phyloP scores from a whole-genome alignment of 192 early-diverging fungal species.

The Thoreauomyces humboldtii region DNA sequence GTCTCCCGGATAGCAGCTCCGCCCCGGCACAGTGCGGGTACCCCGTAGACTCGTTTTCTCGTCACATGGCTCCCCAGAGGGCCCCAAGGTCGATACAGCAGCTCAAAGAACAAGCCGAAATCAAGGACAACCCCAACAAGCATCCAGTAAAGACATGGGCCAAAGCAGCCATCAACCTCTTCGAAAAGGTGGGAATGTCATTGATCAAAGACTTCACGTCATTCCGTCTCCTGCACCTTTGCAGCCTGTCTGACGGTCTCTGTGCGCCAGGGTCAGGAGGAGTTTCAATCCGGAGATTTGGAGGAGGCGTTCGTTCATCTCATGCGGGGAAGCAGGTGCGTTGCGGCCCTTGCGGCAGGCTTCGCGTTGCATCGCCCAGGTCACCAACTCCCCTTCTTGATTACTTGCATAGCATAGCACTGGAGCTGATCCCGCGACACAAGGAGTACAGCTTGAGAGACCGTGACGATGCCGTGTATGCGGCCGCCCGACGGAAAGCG shows the following conservation, averaged over 20 bases:
- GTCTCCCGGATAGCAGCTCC: no score
- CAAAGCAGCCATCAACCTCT: slow-evolving; percentile 4
- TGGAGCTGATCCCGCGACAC: slow-evolving; percentile 37
- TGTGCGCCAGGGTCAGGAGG: slow-evolving; percentile 7
- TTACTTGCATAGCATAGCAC: slow-evolving; percentile 28
- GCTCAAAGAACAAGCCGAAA: neutral
- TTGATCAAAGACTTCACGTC: neutral
- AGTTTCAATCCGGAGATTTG: neutral
- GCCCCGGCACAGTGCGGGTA: no score
- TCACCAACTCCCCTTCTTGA: no score
- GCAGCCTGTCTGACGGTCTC: neutral
- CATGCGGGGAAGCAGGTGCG: slow-evolving; percentile 11
- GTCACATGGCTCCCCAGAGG: no score
- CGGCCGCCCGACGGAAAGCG: slow-evolving; percentile 12
- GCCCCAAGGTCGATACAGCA: no score
- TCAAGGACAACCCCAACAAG: slow-evolving; percentile 11
- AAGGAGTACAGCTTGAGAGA: slow-evolving; percentile 16
- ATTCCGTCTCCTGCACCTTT: neutral
- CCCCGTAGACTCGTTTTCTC: no score
- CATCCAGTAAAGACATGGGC: slow-evolving; percentile 13
- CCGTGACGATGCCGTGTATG: slow-evolving; percentile 1
- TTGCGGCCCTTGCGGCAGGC: neutral
- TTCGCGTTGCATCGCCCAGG: no score
- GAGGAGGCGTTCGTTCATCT: slow-evolving; percentile 19
- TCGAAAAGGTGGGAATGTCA: slow-evolving; percentile 8